Conservation (phyloP, 2,329 filamentous ascomycete genomes). For the Aspergillus sp. region DNA sequence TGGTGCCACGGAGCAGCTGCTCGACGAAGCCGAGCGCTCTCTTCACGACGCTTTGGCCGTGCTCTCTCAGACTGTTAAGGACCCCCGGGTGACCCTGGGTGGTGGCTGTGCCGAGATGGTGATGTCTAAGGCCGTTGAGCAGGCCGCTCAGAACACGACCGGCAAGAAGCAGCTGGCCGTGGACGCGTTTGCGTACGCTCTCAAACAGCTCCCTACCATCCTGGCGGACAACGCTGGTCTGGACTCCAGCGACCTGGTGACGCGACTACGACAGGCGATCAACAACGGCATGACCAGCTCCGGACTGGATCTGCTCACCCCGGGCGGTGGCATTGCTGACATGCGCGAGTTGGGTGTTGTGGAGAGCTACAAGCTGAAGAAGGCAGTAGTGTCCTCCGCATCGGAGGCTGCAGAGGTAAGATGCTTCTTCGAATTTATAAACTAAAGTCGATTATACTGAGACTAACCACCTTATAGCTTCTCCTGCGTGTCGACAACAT, state of each 20-base stretch:
- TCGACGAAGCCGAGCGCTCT: conserved; percentile 95
- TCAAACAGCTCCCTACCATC: conserved; percentile 93
- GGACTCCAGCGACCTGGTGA: conserved; percentile 91
- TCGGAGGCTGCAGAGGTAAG: conserved; percentile 94
- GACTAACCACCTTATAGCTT: conserved; percentile 58
- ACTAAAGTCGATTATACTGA: not conserved
- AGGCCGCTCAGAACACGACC: conserved; percentile 86
- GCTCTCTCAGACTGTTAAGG: conserved; percentile 91
- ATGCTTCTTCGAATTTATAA: conserved; percentile 13
- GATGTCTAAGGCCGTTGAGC: conserved; percentile 97
- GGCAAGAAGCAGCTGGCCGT: conserved; percentile 97
- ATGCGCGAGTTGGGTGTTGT: conserved; percentile 96
- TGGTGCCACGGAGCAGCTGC: conserved; percentile 92
- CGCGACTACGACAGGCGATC: conserved; percentile 86
- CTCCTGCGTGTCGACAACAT: conserved; percentile 96
- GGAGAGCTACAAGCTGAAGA: conserved; percentile 98
- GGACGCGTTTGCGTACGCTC: conserved; percentile 80
- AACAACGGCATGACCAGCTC: conserved; percentile 94
- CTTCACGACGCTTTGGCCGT: conserved; percentile 95
- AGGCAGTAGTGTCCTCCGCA: conserved; percentile 93
- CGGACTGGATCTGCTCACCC: conserved; percentile 83
- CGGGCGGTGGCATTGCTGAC: conserved; percentile 88
- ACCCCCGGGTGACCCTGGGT: conserved; percentile 90
- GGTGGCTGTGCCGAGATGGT: conserved; percentile 98
- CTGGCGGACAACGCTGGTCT: conserved; percentile 96